Percentiles rank a stretch among this genome's conserved stretches.
These are phyloP conservation scores for Thymus mandschuricus DNA, from an alignment of 257 asterid genomes.

Conservation along the genomic window DNA sequence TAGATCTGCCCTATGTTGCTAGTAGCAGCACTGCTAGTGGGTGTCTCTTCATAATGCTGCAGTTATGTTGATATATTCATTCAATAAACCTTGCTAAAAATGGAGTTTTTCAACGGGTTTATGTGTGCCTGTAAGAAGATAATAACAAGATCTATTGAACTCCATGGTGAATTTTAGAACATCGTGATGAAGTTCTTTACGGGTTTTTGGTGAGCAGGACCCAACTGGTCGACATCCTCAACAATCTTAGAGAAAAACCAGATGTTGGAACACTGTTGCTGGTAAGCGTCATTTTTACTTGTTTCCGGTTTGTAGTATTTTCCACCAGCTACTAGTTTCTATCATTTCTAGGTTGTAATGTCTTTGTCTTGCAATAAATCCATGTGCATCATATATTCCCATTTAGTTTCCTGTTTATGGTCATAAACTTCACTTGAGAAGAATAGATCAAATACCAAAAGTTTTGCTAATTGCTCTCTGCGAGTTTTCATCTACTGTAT, in stretches of 20 bases:
- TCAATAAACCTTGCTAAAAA: constrained; percentile 6
- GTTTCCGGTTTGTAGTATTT: constrained; percentile 16
- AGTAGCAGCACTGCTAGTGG: constrained; percentile 6
- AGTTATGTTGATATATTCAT: constrained; percentile 18
- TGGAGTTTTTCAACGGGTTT: constrained; percentile 16
- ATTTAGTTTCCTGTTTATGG: constrained; percentile 19
- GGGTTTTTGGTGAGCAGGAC: constrained; percentile 45
- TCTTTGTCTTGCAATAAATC: constrained; percentile 14
- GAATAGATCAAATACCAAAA: constrained; percentile 24
- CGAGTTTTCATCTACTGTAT: constrained; percentile 11
- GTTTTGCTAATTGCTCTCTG: constrained; percentile 23
- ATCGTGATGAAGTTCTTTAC: constrained; percentile 24
- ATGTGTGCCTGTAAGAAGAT: constrained; percentile 16
- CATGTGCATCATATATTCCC: constrained; percentile 19
- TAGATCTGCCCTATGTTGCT: constrained; percentile 11
- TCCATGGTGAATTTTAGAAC: constrained; percentile 10
- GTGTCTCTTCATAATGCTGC: not conserved
- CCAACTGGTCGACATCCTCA: constrained; percentile 88
- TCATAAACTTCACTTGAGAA: not conserved
- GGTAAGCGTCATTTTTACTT: constrained; percentile 46
- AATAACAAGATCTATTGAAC: not conserved
- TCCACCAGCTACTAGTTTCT: not conserved
- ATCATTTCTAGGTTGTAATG: no score
- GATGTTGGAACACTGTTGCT: constrained; percentile 84
- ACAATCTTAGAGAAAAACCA: constrained; percentile 90